phyloP scores from a whole-genome alignment of 2,329 filamentous ascomycete species.

The Rosellinia necatrix region DNA sequence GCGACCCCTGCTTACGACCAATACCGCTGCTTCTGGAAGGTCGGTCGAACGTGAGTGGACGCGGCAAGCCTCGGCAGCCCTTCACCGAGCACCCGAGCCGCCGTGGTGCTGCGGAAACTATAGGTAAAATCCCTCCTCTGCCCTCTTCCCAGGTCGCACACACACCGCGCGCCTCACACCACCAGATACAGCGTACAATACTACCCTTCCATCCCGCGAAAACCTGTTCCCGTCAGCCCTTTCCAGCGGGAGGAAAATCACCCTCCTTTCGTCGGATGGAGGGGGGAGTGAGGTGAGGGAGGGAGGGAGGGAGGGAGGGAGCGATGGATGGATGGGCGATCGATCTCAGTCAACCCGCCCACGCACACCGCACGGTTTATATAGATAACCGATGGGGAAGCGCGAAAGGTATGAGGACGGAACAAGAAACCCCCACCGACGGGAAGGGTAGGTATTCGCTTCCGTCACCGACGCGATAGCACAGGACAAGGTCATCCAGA shows the following conservation, averaged over 20 bases:
- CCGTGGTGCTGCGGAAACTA: slow-evolving; percentile 21
- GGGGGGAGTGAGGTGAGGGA: neutral
- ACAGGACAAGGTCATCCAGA: too few species aligned
- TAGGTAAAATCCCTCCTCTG: slow-evolving; percentile 1
- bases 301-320: too few species aligned
- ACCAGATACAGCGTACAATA: slow-evolving; percentile 15
- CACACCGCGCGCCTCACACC: slow-evolving; percentile 13
- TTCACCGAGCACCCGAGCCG: slow-evolving; percentile 31
- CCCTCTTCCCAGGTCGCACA: neutral
- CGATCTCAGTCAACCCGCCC: slow-evolving; percentile 17
- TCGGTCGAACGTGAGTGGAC: slow-evolving; percentile 27
- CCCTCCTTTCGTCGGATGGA: slow-evolving; percentile 10
- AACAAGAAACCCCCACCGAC: neutral
- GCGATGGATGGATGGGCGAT: slow-evolving; percentile 14
- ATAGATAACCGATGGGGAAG: slow-evolving; percentile 17
- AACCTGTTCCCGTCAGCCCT: slow-evolving; percentile 23
- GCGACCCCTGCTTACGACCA: slow-evolving; percentile 23
- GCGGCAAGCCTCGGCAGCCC: slow-evolving; percentile 25
- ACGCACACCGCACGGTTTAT: slow-evolving; percentile 9
- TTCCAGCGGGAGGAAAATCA: slow-evolving; percentile 13
- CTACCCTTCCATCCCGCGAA: slow-evolving; percentile 7
- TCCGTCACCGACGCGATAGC: neutral
- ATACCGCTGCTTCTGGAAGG: slow-evolving; percentile 31
- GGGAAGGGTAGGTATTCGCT: slow-evolving; percentile 4
- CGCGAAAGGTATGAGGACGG: neutral